Evolutionary conservation across 371 early-diverging fungal genomes (phyloP).

Genomic region (Mortierella polycephala): DNA sequence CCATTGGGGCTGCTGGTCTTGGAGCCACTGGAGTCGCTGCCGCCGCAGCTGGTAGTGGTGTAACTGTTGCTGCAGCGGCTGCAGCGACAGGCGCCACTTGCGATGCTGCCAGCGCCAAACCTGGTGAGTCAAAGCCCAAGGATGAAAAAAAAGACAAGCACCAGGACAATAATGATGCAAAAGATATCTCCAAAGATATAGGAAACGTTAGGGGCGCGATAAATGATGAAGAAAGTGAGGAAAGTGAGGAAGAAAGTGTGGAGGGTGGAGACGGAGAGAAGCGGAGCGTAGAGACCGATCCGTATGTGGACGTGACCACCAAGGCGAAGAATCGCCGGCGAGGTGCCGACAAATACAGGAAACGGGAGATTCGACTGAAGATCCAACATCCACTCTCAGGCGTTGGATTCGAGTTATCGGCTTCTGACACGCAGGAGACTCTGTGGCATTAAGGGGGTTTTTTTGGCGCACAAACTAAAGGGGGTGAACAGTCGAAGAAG

Average conservation of each 20-base stretch:
- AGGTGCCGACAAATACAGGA: neutral
- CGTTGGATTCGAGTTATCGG: neutral
- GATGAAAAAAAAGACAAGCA: neutral
- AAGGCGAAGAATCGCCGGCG: neutral
- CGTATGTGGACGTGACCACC: neutral
- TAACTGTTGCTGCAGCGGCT: neutral
- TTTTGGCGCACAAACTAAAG: neutral
- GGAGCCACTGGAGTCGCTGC: neutral
- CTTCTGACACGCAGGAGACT: neutral
- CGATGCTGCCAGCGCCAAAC: too few relatives aligned
- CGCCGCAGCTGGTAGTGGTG: slow-evolving; percentile 1
- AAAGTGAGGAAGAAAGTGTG: neutral
- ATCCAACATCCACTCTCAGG: neutral
- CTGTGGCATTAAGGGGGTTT: neutral
- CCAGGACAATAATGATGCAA: too few relatives aligned
- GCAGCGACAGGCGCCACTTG: neutral
- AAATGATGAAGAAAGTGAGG: neutral
- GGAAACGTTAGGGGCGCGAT: neutral
- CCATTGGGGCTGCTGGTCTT: slow-evolving; percentile 25
- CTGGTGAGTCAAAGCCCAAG: neutral
- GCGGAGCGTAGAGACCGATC: neutral
- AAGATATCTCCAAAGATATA: neutral
- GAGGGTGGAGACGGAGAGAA: neutral
- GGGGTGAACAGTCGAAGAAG: neutral
- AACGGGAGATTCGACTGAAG: neutral